These are phyloP conservation scores for Sporothrix pseudoabietina DNA, from an alignment of 2,329 filamentous ascomycete species.

Conservation along the genomic window DNA sequence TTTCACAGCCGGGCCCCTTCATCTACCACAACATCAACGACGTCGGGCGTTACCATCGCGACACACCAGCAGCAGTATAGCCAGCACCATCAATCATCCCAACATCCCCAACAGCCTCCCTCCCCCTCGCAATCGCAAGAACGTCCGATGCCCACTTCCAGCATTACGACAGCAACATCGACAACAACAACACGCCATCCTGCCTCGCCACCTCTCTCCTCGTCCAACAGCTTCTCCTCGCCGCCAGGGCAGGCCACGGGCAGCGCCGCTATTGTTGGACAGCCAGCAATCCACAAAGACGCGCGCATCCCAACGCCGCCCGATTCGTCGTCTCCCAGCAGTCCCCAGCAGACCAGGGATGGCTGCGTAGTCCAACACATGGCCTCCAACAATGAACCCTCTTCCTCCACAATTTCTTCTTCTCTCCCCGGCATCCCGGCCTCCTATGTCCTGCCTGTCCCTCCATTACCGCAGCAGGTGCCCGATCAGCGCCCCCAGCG, in stretches of 20 bases:
- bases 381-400: conserved; percentile 33
- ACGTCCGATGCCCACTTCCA: background rate
- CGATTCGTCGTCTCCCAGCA: conserved; percentile 50
- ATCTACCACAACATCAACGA: too few relatives aligned
- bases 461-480: conserved; percentile 37
- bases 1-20: conserved; percentile 55
- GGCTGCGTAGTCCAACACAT: conserved; percentile 14
- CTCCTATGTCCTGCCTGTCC: conserved; percentile 35
- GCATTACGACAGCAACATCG: background rate
- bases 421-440: background rate
- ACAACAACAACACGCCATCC: conserved; percentile 7
- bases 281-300: background rate
- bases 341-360: conserved; percentile 27
- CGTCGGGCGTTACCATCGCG: conserved; percentile 45
- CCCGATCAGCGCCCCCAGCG: conserved; percentile 47
- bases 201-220: conserved; percentile 37
- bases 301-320: conserved; percentile 40
- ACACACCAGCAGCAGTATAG: conserved; percentile 40
- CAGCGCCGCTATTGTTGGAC: conserved; percentile 2
- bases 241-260: conserved; percentile 14
- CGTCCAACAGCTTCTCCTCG: conserved; percentile 35
- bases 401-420: background rate
- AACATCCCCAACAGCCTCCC: background rate
- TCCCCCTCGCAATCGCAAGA: conserved; percentile 10
- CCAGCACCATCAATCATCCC: conserved; percentile 40